Evolutionary conservation across 108 stramenopile species (phyloP).

Genomic region (Skeletonema marinoi): DNA sequence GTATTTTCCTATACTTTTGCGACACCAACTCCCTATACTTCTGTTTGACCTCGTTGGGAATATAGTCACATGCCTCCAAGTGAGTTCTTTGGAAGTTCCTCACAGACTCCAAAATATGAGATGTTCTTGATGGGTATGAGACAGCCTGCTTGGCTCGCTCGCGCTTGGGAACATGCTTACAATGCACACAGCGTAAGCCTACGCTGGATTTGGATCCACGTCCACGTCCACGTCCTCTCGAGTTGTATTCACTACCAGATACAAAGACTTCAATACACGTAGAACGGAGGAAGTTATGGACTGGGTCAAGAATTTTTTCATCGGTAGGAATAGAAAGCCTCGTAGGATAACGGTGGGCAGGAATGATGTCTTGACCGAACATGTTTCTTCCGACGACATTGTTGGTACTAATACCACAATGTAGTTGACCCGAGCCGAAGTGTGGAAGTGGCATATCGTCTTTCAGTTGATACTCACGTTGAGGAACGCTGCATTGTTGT

Average conservation of each 20-base stretch:
- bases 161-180: neutral
- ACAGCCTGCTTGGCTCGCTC: neutral
- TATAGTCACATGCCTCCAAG: neutral
- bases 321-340: slow-evolving; percentile 1
- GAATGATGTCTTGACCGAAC: no score
- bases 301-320: slow-evolving; percentile 9
- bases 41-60: neutral
- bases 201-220: neutral
- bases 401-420: no score
- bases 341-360: neutral
- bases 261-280: slow-evolving; percentile 12
- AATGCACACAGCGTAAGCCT: neutral
- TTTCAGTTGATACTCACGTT: no score
- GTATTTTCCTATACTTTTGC: neutral
- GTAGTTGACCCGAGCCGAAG: no score
- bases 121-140: neutral
- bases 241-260: neutral
- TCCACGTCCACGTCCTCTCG: neutral
- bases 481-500: no score
- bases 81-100: neutral
- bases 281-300: slow-evolving; percentile 12
- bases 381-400: no score
- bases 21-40: neutral
- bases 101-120: neutral
- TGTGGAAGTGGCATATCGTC: no score